Evolutionary conservation across 345 rosid genomes (phyloP).

Genomic region (Pelargonium nanum): DNA sequence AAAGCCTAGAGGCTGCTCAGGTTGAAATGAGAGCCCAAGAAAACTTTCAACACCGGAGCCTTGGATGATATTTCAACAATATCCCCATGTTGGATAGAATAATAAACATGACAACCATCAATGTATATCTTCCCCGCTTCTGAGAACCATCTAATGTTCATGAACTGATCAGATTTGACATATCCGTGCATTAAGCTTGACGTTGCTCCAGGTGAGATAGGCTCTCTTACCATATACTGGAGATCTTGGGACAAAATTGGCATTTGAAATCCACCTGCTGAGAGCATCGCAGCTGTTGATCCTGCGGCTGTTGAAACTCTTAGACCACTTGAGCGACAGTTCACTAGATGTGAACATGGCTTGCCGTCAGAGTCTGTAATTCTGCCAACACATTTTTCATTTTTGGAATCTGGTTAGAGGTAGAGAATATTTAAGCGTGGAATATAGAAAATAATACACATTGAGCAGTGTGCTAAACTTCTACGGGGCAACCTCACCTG

Average conservation of each 20-base stretch:
- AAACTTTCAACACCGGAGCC: slow-evolving; percentile 60
- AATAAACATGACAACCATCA: slow-evolving; percentile 62
- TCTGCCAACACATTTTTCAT: slow-evolving; percentile 25
- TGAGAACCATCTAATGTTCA: slow-evolving; percentile 56
- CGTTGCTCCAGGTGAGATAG: slow-evolving; percentile 43
- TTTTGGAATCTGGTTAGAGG: neutral
- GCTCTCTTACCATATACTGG: slow-evolving; percentile 88
- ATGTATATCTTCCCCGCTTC: slow-evolving; percentile 54
- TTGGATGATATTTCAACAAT: slow-evolving; percentile 44
- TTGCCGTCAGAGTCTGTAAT: slow-evolving; percentile 29
- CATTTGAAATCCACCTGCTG: slow-evolving; percentile 80
- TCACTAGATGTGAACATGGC: slow-evolving; percentile 31
- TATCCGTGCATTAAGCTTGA: slow-evolving; percentile 52
- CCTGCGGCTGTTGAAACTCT: slow-evolving; percentile 86
- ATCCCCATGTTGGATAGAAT: slow-evolving; percentile 46
- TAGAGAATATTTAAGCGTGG: neutral
- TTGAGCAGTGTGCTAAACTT: neutral
- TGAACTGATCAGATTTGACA: slow-evolving; percentile 34
- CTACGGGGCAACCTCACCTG: slow-evolving; percentile 31
- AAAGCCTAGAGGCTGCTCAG: neutral
- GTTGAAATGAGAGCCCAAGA: slow-evolving; percentile 35
- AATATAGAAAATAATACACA: neutral
- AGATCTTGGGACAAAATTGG: slow-evolving; percentile 57
- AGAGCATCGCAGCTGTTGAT: slow-evolving; percentile 85
- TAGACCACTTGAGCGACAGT: slow-evolving; percentile 82